Percentiles rank a stretch among this genome's conserved stretches.
Evolutionary conservation across 192 early-diverging fungal species (phyloP).

Genomic region (Gaertneriomyces sp.): DNA sequence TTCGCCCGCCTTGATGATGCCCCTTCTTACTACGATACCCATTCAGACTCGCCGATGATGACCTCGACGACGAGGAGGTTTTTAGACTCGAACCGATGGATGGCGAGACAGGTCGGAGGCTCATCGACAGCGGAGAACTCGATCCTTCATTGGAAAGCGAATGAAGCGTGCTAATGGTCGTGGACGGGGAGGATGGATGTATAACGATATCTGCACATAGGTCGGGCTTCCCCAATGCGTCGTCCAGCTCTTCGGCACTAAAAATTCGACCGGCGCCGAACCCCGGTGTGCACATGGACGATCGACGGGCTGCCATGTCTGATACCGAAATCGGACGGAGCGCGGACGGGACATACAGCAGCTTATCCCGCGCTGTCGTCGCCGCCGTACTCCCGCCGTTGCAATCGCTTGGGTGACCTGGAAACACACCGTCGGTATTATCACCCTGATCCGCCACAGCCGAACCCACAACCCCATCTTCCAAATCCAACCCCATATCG

Average conservation of each 20-base stretch:
- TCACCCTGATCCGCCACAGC: too few species aligned
- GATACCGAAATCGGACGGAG: neutral
- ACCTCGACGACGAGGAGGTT: neutral
- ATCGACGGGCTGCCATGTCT: slow-evolving; percentile 18
- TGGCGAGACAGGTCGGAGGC: neutral
- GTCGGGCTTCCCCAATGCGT: slow-evolving; percentile 12
- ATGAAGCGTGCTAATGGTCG: neutral
- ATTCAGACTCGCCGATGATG: neutral
- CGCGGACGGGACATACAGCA: neutral
- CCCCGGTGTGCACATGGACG: slow-evolving; percentile 15
- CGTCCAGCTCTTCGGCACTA: slow-evolving; percentile 17
- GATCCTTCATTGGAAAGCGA: neutral
- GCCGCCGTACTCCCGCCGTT: neutral
- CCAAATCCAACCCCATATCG: too few species aligned
- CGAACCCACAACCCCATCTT: too few species aligned
- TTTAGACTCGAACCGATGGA: neutral
- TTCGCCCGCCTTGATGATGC: too few species aligned
- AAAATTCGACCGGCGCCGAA: slow-evolving; percentile 24
- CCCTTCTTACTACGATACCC: too few species aligned
- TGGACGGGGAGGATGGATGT: neutral
- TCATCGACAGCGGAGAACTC: neutral
- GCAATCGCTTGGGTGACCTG: too few species aligned
- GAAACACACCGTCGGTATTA: too few species aligned
- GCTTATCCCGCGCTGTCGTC: neutral
- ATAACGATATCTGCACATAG: neutral